phyloP scores from a whole-genome alignment of 805 yeast species.

The Starmerella apis region DNA sequence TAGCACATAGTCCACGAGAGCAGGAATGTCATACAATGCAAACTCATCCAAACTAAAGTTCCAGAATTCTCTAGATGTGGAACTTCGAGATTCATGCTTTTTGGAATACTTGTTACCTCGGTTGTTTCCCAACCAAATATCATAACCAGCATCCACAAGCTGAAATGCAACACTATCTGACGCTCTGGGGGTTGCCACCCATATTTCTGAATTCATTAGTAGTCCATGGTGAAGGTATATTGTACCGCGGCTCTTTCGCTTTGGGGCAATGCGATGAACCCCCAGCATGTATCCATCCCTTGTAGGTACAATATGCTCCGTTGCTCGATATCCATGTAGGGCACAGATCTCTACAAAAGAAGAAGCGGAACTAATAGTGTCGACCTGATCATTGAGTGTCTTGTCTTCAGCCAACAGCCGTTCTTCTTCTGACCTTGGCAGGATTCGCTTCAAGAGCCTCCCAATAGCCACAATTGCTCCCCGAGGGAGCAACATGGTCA shows the following conservation, averaged over 20 bases:
- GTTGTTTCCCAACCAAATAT: conserved; percentile 77
- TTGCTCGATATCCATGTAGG: conserved; percentile 57
- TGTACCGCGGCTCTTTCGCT: conserved; percentile 31
- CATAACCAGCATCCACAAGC: conserved; percentile 74
- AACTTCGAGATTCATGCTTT: conserved; percentile 48
- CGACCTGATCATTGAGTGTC: conserved; percentile 8
- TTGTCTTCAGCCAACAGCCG: conserved; percentile 12
- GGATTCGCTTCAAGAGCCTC: conserved; percentile 7
- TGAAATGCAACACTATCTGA: conserved; percentile 58
- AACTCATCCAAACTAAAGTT: conserved; percentile 84
- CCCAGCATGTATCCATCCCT: conserved; percentile 67
- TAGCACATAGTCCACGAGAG: conserved; percentile 64
- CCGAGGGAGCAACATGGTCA: conserved; percentile 24
- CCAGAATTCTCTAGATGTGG: conserved; percentile 57
- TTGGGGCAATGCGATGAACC: conserved; percentile 47
- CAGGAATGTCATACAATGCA: conserved; percentile 83
- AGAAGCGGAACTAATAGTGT: conserved; percentile 15
- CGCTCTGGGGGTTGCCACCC: conserved; percentile 48
- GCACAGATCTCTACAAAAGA: conserved; percentile 54
- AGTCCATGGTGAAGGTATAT: conserved; percentile 88
- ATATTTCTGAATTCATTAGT: conserved; percentile 76
- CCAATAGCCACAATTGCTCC: conserved; percentile 18
- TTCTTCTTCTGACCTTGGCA: conserved; percentile 17
- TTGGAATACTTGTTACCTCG: conserved; percentile 87
- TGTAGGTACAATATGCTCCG: conserved; percentile 69